phyloP scores from a whole-genome alignment of 148 eudicot species.

The Amaranthus palmeri region DNA sequence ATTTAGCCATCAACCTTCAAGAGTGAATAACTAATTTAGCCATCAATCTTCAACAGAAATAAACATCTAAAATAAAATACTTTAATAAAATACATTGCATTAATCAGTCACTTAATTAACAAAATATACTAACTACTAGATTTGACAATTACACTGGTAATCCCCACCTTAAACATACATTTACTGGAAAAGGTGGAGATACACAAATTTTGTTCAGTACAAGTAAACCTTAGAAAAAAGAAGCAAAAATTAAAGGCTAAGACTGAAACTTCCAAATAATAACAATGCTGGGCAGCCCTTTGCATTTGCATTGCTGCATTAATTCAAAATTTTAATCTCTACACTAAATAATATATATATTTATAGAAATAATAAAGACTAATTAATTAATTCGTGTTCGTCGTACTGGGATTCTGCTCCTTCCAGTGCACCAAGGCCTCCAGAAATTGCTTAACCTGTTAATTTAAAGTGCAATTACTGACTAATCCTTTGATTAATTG shows the following conservation, averaged over 20 bases:
- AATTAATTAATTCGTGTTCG: conserved; percentile 9
- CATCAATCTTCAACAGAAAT: too few species aligned
- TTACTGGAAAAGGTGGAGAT: background rate
- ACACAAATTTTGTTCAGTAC: background rate
- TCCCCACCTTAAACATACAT: conserved; percentile 9
- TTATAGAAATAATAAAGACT: too few species aligned
- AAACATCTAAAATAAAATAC: too few species aligned
- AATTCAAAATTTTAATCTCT: conserved; percentile 1
- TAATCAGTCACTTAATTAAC: too few species aligned
- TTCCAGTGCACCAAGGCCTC: conserved; percentile 48
- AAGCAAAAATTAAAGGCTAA: background rate
- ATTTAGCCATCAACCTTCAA: too few species aligned
- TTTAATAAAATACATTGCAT: too few species aligned
- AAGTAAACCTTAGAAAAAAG: background rate
- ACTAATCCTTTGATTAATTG: conserved; percentile 13
- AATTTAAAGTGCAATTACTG: background rate
- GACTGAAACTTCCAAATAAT: background rate
- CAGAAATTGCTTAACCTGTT: conserved; percentile 47
- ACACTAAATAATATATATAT: background rate
- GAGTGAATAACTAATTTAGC: too few species aligned
- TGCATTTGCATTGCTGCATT: conserved; percentile 4
- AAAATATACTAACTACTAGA: too few species aligned
- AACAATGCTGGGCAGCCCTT: background rate
- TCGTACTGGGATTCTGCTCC: conserved; percentile 21
- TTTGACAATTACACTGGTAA: too few species aligned